A percentile compares a stretch with the other conserved stretches of the same genome.
Evolutionary conservation across 306 rosid genomes (phyloP).

Genomic region (Quillaja saponaria): DNA sequence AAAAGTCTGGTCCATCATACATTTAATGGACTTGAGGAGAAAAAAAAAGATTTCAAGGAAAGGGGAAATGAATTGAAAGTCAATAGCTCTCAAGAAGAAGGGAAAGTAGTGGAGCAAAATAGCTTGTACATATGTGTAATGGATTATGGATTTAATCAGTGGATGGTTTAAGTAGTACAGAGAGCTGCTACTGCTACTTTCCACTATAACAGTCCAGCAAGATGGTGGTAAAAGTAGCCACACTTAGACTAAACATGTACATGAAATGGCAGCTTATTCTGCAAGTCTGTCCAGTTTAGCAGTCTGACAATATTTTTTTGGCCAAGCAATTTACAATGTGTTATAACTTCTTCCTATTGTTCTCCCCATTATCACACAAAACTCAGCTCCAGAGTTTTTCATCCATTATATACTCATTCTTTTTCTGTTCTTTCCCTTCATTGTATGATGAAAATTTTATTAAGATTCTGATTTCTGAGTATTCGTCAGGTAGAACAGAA

Average conservation of each 20-base stretch:
- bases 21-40: slow-evolving; percentile 30
- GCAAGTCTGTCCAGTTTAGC: slow-evolving; percentile 45
- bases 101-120: slow-evolving; percentile 49
- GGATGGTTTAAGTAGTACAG: slow-evolving; percentile 41
- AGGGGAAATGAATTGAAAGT: slow-evolving; percentile 17
- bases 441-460: background rate
- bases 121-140: slow-evolving; percentile 63
- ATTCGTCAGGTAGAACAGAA: background rate
- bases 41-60: slow-evolving; percentile 29
- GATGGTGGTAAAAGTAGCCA: slow-evolving; percentile 36
- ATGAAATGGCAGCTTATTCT: slow-evolving; percentile 49
- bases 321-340: slow-evolving; percentile 38
- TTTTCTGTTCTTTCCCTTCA: background rate
- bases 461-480: background rate
- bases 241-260: slow-evolving; percentile 51
- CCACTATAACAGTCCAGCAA: slow-evolving; percentile 35
- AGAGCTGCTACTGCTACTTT: slow-evolving; percentile 35
- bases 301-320: slow-evolving; percentile 36
- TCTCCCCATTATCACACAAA: slow-evolving; percentile 31
- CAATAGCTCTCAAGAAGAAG: slow-evolving; percentile 32
- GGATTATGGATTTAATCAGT: slow-evolving; percentile 40
- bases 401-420: background rate
- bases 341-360: slow-evolving; percentile 35
- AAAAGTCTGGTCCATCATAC: slow-evolving; percentile 31
- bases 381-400: slow-evolving; percentile 3